Evolutionary conservation across 345 rosid genomes (phyloP), one percentile per base, ranked within the genome.

Genomic region (Eucalyptus tenuipes): DNA sequence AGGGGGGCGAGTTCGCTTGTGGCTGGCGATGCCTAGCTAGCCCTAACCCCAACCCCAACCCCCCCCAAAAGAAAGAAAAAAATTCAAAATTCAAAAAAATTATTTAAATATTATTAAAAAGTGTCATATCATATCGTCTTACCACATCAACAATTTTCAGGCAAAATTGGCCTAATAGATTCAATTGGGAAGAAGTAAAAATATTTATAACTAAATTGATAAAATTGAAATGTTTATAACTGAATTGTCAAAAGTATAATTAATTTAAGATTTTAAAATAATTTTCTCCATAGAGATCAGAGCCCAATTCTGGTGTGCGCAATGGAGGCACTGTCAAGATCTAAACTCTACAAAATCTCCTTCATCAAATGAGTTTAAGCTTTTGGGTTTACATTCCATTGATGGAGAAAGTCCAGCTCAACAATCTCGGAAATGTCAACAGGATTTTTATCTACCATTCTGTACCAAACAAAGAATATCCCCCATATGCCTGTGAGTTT

Each of bases 101-200:
- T 6, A 2, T 16, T 50, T 16, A 15, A 50, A 50, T 50, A 50
- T 15, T 16, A 50, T 50, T 50, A 50, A 50, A 50, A 17, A 16
- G 4, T 50, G 22, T 16, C 2, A 16, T 50, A 16, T 49, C 1
- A 2, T 49, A 3, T 0, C 0, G 1, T 13, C 2, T 1, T 6
- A 0, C 1, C 15, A 49, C 0, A 1, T 15, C 18, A 49, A 0
- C 3, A 16, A 50, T 50, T 50, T 50, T 1, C 0, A 6, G 17
- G 8, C 0, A 50, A 50, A 17, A 50, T 52, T 52, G 4, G 0
- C 2, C 0, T 0, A 0, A 52, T 52, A 1, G 1, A 52, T 5
- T 52, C 4, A 20, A 52, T 52, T 52, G 4, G 1, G 1, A 20
- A 52, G 0, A 20, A 52, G 25, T 18, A 52, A 18, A 52, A 52